Evolutionary conservation across 2,329 filamentous ascomycete species (phyloP).

Genomic region (Pyrenophora seminiperda): DNA sequence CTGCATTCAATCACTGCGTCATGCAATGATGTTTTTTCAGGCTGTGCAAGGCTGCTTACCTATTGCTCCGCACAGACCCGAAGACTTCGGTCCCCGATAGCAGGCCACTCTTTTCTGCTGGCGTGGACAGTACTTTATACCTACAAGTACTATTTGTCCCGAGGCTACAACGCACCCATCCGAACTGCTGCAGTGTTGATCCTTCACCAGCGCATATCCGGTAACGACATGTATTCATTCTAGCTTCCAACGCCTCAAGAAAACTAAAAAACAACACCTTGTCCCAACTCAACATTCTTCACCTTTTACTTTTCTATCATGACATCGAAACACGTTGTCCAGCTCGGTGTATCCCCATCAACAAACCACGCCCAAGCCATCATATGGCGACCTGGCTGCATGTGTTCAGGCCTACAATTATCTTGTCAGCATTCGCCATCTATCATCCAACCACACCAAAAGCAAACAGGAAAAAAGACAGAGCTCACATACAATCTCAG

Average conservation of each 20-base stretch:
- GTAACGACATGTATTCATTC: no score
- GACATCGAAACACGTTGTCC: conserved; percentile 35
- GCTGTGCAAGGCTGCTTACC: neutral
- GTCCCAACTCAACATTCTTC: neutral
- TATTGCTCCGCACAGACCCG: conserved; percentile 6
- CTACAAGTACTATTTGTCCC: neutral
- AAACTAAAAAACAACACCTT: no score
- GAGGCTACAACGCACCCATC: neutral
- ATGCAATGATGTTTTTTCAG: neutral
- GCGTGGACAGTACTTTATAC: neutral
- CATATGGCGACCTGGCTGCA: conserved; percentile 35
- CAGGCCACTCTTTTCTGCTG: neutral
- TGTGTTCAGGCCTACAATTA: conserved; percentile 23
- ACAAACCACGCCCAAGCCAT: conserved; percentile 37
- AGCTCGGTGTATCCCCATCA: conserved; percentile 18
- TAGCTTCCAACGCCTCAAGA: no score
- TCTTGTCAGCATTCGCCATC: conserved; percentile 1
- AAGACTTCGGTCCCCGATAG: neutral
- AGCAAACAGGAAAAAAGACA: neutral
- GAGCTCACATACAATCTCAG: conserved; percentile 25
- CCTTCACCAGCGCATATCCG: no score
- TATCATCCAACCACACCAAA: neutral
- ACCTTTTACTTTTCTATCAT: conserved; percentile 14
- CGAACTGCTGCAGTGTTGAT: no score
- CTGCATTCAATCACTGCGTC: no score